phyloP scores from a whole-genome alignment of 2,329 filamentous ascomycete genomes.

The Teratosphaeria viscida region DNA sequence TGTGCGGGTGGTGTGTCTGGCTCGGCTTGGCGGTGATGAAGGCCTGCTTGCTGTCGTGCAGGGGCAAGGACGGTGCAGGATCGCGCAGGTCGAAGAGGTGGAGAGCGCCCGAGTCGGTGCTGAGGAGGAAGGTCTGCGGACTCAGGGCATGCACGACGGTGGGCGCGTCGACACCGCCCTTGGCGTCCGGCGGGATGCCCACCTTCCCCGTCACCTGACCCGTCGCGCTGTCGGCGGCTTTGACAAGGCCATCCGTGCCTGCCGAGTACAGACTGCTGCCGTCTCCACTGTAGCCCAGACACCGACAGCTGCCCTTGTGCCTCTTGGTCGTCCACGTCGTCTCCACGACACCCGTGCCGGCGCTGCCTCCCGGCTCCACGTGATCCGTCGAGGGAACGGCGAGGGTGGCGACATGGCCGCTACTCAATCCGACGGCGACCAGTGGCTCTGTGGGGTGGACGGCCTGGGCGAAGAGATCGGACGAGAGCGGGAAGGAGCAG shows the following conservation, averaged over 20 bases:
- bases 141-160: conserved; percentile 74
- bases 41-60: conserved; percentile 22
- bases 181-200: conserved; percentile 50
- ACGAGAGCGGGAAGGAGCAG: conserved; percentile 74
- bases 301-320: conserved; percentile 89
- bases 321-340: conserved; percentile 76
- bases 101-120: conserved; percentile 79
- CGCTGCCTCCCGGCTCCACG: conserved; percentile 33
- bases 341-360: conserved; percentile 66
- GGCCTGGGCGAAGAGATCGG: conserved; percentile 81
- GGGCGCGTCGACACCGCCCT: conserved; percentile 52
- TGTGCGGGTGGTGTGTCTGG: conserved; percentile 76
- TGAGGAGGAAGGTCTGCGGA: conserved; percentile 77
- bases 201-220: conserved; percentile 72
- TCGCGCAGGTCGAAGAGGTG: conserved; percentile 75
- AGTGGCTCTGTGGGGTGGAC: conserved; percentile 77
- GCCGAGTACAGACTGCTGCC: conserved; percentile 55
- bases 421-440: conserved; percentile 73
- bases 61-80: conserved; percentile 35
- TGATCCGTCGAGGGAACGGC: conserved; percentile 51
- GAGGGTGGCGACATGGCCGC: conserved; percentile 77
- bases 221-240: conserved; percentile 47
- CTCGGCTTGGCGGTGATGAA: conserved; percentile 54
- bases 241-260: conserved; percentile 54
- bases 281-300: conserved; percentile 67